phyloP scores from a whole-genome alignment of 2,329 filamentous ascomycete species.

The Xylariaceae sp. region DNA sequence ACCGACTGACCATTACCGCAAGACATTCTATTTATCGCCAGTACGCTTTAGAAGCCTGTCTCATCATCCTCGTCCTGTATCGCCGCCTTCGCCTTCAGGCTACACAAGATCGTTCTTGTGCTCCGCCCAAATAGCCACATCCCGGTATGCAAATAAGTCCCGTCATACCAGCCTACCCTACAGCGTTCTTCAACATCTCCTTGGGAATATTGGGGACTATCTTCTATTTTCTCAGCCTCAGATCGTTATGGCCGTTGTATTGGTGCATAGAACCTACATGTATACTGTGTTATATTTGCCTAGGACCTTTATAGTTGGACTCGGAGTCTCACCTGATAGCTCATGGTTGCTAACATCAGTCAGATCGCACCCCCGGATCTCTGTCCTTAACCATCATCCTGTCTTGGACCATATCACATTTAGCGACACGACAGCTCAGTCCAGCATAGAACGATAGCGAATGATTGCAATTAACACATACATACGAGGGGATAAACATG shows the following conservation, averaged over 20 bases:
- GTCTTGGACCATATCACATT: background rate
- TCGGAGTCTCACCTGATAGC: background rate
- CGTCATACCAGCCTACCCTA: slow-evolving; percentile 14
- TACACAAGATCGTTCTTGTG: slow-evolving; percentile 35
- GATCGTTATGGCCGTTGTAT: too few species aligned
- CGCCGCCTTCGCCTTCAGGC: slow-evolving; percentile 17
- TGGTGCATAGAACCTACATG: too few species aligned
- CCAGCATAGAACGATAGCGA: slow-evolving; percentile 13
- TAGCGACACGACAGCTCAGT: background rate
- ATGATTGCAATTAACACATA: slow-evolving; percentile 18
- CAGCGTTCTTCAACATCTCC: background rate
- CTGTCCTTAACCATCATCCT: background rate
- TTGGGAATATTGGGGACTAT: slow-evolving; percentile 5
- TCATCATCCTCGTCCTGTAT: slow-evolving; percentile 25
- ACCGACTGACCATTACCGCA: slow-evolving; percentile 24
- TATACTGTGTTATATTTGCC: too few species aligned
- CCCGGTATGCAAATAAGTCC: slow-evolving; percentile 14
- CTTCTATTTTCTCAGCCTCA: slow-evolving; percentile 4
- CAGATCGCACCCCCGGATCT: slow-evolving; percentile 10
- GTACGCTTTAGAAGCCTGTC: slow-evolving; percentile 22
- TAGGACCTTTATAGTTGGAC: too few species aligned
- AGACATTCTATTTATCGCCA: slow-evolving; percentile 33
- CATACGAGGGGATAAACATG: slow-evolving; percentile 42
- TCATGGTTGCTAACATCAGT: slow-evolving; percentile 8
- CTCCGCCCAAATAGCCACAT: slow-evolving; percentile 16